A percentile compares a stretch with the other conserved stretches of the same genome.
These are phyloP conservation scores for Prunus mira DNA, from an alignment of 306 rosid species.

Conservation along the genomic window DNA sequence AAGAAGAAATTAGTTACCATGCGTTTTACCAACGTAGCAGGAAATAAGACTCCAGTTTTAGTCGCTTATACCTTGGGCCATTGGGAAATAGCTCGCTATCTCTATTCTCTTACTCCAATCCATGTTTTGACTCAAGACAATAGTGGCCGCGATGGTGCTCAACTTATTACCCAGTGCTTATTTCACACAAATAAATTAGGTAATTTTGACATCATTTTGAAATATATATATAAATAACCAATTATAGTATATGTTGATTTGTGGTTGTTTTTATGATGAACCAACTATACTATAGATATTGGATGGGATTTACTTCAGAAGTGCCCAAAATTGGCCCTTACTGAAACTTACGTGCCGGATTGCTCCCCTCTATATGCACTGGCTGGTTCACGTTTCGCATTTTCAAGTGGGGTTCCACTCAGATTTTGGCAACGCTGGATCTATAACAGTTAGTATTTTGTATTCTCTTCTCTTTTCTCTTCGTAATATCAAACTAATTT, in stretches of 20 bases:
- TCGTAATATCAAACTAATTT: too few relatives aligned
- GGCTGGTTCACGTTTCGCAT: neutral
- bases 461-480: too few relatives aligned
- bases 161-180: neutral
- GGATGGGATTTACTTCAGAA: neutral
- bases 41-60: too few relatives aligned
- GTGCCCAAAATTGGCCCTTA: neutral
- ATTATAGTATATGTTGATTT: too few relatives aligned
- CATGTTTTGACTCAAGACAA: neutral
- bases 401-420: neutral
- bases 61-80: accelerated
- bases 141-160: neutral
- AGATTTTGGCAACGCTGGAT: neutral
- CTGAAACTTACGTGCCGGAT: neutral
- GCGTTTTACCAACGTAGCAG: accelerated
- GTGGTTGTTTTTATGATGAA: neutral
- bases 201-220: neutral
- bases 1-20: neutral
- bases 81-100: neutral
- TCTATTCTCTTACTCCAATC: neutral
- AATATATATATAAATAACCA: neutral
- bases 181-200: neutral
- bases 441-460: neutral
- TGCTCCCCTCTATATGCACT: neutral
- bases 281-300: neutral